These are phyloP conservation scores for Tolypocladium tropicale DNA, from an alignment of 2,329 filamentous ascomycete species.

Conservation along the genomic window DNA sequence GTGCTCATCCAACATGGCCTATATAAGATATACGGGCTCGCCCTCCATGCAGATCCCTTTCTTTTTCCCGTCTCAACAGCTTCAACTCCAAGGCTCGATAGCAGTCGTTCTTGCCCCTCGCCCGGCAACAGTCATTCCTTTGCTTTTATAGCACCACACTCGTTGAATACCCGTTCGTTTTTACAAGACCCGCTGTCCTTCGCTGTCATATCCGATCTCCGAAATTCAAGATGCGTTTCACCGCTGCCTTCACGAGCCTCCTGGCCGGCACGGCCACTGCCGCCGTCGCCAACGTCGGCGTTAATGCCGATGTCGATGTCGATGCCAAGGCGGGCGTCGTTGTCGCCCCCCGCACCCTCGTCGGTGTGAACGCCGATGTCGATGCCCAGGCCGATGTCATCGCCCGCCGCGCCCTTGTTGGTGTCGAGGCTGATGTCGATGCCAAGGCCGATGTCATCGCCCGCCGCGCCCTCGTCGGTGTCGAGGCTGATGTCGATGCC, in stretches of 20 bases:
- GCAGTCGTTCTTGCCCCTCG: background rate
- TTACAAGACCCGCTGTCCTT: background rate
- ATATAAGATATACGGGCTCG: background rate
- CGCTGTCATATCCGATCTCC: background rate
- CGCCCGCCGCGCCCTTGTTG: background rate
- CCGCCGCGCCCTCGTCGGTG: background rate
- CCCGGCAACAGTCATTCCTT: conserved; percentile 1
- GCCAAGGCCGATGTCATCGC: conserved; percentile 5
- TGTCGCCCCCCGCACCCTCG: no score
- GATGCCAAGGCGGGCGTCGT: conserved; percentile 5
- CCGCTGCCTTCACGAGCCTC: conserved; percentile 15
- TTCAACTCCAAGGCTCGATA: background rate
- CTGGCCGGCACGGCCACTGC: conserved; percentile 12
- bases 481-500: conserved; percentile 3
- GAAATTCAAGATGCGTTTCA: conserved; percentile 19
- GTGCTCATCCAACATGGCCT: background rate
- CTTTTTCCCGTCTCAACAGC: background rate
- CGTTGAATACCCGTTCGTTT: background rate
- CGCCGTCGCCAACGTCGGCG: background rate
- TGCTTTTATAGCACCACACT: conserved; percentile 1
- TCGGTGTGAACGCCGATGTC: conserved; percentile 1
- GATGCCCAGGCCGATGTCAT: conserved; percentile 9
- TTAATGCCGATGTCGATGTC: conserved; percentile 7
- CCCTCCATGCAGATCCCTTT: background rate
- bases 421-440: conserved; percentile 3